A percentile compares a stretch with the other conserved stretches of the same genome.
phyloP scores from a whole-genome alignment of 2,329 filamentous ascomycete species.

The Talaromyces sp. region DNA sequence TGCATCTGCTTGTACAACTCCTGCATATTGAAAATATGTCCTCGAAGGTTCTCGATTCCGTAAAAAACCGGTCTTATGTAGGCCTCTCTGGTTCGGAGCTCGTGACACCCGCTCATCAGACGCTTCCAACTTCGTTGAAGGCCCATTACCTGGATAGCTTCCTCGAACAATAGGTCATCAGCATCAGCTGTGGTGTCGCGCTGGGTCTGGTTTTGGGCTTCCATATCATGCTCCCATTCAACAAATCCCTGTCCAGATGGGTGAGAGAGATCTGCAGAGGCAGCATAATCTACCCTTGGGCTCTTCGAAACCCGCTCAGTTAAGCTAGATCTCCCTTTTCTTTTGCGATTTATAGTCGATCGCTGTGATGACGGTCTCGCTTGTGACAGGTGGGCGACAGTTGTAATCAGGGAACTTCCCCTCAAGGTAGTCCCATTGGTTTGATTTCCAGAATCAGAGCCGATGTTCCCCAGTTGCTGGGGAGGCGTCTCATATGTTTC shows the following conservation, averaged over 20 bases:
- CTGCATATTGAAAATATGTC: neutral
- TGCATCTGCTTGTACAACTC: constrained; percentile 9
- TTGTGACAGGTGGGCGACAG: neutral
- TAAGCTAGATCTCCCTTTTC: neutral
- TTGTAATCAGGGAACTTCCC: neutral
- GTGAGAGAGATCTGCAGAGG: neutral
- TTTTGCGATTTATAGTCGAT: neutral
- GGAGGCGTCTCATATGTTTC: neutral
- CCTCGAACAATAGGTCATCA: neutral
- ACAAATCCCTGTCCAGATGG: neutral
- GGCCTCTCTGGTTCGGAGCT: neutral
- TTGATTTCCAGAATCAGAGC: neutral
- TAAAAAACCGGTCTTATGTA: neutral
- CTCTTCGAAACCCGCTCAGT: neutral
- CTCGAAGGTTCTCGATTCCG: neutral
- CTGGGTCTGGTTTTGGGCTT: neutral
- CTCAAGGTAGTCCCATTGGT: neutral
- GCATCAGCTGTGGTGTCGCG: neutral
- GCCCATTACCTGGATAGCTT: constrained; percentile 1
- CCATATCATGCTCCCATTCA: constrained; percentile 1
- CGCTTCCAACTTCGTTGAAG: constrained; percentile 5
- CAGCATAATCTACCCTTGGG: neutral
- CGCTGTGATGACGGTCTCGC: neutral
- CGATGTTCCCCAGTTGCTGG: neutral
- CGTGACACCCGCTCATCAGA: neutral